Percentiles rank a stretch among this genome's conserved stretches.
phyloP scores from a whole-genome alignment of 2,329 filamentous ascomycete species.

The Arthroderma sp. region DNA sequence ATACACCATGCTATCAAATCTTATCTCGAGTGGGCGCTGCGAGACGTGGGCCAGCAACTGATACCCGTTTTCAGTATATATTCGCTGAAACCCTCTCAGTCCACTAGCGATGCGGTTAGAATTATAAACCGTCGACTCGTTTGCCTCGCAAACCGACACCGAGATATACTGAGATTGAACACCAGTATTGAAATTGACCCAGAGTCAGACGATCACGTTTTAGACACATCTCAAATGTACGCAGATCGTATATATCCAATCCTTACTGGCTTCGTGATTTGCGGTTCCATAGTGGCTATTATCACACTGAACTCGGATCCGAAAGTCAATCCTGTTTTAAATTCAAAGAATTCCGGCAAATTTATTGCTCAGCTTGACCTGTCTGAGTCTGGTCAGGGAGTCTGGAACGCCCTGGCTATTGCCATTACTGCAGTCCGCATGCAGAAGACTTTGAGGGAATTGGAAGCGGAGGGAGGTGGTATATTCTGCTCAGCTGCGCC shows the following conservation, averaged over 20 bases:
- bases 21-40: constrained; percentile 43
- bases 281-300: constrained; percentile 39
- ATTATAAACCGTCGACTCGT: constrained; percentile 33
- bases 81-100: constrained; percentile 26
- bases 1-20: constrained; percentile 31
- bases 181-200: constrained; percentile 5
- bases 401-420: constrained; percentile 47
- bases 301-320: constrained; percentile 37
- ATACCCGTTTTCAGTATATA: constrained; percentile 36
- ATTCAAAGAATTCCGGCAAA: constrained; percentile 12
- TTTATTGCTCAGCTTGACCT: constrained; percentile 43
- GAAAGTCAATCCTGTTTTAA: constrained; percentile 11
- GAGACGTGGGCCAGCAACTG: constrained; percentile 33
- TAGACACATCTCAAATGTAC: constrained; percentile 4
- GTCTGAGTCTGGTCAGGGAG: constrained; percentile 39
- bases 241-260: constrained; percentile 29
- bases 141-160: constrained; percentile 31
- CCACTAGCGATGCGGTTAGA: constrained; percentile 28
- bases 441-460: constrained; percentile 36
- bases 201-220: constrained; percentile 3
- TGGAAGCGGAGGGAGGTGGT: constrained; percentile 23
- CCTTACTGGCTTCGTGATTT: constrained; percentile 42
- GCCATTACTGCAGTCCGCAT: constrained; percentile 43
- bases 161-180: constrained; percentile 15
- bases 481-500: too few relatives aligned